Evolutionary conservation across 2,329 filamentous ascomycete species (phyloP), one percentile per base, ranked within the genome.

Genomic region (Ilyonectria sp.): DNA sequence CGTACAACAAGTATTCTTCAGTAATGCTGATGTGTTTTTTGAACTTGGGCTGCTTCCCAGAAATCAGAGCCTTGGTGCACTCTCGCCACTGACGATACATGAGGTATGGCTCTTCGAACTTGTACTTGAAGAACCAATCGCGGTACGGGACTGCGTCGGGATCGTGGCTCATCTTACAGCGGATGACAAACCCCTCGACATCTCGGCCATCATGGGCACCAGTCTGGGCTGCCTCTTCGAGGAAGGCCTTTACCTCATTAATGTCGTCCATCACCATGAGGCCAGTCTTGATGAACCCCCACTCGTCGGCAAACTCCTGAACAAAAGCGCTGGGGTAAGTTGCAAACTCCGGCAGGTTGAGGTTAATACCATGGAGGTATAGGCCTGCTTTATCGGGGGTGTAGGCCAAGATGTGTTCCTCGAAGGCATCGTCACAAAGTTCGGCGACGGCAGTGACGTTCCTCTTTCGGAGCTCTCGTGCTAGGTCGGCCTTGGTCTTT

Each of bases 41-140:
- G 83, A 89, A 93, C 71, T 87, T 92, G 11, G 95, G 94, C 44
- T 89, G 82, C 74, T 89, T 92, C 15, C 92, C 92, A 1, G 87
- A 77, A 72, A 99, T 98, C 64, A 98, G 82, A 6, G 93, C 89
- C 80, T 97, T 98, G 47, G 96, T 99, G 79, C 93, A 97, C 83
- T 99, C 96, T 69, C 96, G 91, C 96, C 96, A 99, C 83, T 99
- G 96, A 26, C 96, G 91, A 82, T 98, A 99, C 94, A 99, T 97
- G 68, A 99, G 85, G 79, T 99, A 99, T 0, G 96, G 96, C 82
- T 99, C 96, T 78, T 99, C 96, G 68, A 99, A 99, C 83, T 99
- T 99, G 89, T 95, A 99, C 82, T 99, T 99, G 91, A 99, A 99
- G 82, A 99, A 99, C 96, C 96, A 99, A 79, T 99, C 95, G n/a